These are phyloP conservation scores for Rhizophlyctis rosea DNA, from an alignment of 192 early-diverging fungal genomes.

Conservation along the genomic window DNA sequence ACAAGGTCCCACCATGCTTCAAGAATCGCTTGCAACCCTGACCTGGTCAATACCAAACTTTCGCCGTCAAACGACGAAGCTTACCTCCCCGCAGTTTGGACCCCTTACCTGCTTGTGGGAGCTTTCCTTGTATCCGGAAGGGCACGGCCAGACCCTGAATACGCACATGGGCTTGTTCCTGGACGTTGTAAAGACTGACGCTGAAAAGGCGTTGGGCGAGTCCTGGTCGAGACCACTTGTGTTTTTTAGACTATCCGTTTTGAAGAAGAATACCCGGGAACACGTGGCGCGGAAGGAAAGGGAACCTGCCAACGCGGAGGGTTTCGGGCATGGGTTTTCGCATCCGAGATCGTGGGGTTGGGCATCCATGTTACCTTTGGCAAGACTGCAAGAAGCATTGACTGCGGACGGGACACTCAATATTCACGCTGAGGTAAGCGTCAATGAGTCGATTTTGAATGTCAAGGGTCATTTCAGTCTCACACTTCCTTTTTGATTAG, in stretches of 20 bases:
- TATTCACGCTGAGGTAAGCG: constrained; percentile 24
- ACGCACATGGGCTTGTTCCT: constrained; percentile 36
- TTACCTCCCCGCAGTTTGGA: constrained; percentile 29
- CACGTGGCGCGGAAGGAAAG: constrained; percentile 27
- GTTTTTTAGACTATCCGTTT: constrained; percentile 25
- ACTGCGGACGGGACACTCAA: constrained; percentile 29
- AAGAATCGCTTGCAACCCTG: constrained; percentile 28
- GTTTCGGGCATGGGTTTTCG: constrained; percentile 29
- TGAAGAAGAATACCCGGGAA: constrained; percentile 17
- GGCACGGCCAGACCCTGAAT: constrained; percentile 28
- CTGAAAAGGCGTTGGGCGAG: constrained; percentile 22
- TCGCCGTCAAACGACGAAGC: constrained; percentile 32
- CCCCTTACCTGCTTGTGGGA: constrained; percentile 29
- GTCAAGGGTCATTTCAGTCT: not conserved
- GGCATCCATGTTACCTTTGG: constrained; percentile 29
- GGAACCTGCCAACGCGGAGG: constrained; percentile 24
- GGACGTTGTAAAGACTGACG: constrained; percentile 31
- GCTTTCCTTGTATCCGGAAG: constrained; percentile 37
- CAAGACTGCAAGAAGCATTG: constrained; percentile 19
- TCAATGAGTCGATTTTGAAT: constrained; percentile 2
- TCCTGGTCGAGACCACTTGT: constrained; percentile 24
- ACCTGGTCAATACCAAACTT: constrained; percentile 31
- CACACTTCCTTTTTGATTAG: not conserved
- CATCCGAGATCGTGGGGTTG: constrained; percentile 37
- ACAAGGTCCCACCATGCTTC: constrained; percentile 26